These are phyloP conservation scores for Venturia carpophila DNA, from an alignment of 2,329 filamentous ascomycete species.

Conservation along the genomic window DNA sequence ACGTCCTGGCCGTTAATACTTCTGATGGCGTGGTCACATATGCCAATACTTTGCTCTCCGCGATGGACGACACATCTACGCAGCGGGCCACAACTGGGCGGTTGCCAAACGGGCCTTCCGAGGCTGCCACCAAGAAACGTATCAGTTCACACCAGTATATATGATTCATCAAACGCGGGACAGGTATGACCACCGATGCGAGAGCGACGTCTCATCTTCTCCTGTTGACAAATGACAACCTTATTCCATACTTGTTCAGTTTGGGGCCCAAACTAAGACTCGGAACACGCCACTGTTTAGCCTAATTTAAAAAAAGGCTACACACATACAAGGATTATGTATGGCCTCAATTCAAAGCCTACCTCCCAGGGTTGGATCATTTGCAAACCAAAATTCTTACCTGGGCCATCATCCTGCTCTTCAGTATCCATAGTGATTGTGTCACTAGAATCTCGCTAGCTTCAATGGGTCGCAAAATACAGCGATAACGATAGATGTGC, in stretches of 20 bases:
- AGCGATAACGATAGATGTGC: no score
- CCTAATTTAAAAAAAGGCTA: not conserved
- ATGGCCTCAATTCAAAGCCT: no score
- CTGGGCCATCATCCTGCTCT: not conserved
- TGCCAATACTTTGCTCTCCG: not conserved
- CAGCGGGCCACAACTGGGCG: not conserved
- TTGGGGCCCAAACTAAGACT: no score
- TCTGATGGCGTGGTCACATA: not conserved
- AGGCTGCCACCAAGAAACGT: not conserved
- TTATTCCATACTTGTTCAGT: not conserved
- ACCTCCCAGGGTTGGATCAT: no score
- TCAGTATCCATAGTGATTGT: not conserved
- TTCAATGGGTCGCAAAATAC: no score
- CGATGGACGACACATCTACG: not conserved
- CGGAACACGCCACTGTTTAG: no score
- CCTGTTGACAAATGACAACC: not conserved
- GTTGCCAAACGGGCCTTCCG: not conserved
- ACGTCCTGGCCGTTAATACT: not conserved
- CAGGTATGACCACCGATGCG: not conserved
- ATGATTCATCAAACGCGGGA: not conserved
- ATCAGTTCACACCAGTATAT: not conserved
- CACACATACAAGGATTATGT: no score
- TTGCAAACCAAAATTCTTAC: not conserved
- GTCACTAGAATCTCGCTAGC: no score
- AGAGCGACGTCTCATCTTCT: not conserved